Conservation (phyloP, 2,329 filamentous ascomycete genomes). For the Aspergillus persii region DNA sequence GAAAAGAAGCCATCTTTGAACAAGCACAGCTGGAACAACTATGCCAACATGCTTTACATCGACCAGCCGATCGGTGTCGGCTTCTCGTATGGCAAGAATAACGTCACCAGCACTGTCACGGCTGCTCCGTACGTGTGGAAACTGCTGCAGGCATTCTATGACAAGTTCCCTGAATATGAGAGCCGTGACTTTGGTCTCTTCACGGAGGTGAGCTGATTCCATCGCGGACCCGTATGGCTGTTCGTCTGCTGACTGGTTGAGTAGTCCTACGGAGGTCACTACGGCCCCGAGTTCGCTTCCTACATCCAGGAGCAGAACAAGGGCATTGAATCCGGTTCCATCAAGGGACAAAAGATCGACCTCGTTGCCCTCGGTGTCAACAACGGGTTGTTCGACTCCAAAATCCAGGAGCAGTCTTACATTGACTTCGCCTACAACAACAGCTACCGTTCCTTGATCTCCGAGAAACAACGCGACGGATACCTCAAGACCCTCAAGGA, state of each 20-base stretch:
- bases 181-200: slow-evolving; percentile 35
- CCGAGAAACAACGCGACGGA: slow-evolving; percentile 26
- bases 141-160: slow-evolving; percentile 51
- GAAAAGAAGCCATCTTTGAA: slow-evolving; percentile 46
- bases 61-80: slow-evolving; percentile 60
- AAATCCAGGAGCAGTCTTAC: slow-evolving; percentile 44
- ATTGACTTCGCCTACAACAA: slow-evolving; percentile 49
- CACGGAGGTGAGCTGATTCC: slow-evolving; percentile 25
- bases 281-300: slow-evolving; percentile 33
- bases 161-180: slow-evolving; percentile 39
- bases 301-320: slow-evolving; percentile 40
- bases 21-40: slow-evolving; percentile 58
- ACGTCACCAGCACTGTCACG: slow-evolving; percentile 43
- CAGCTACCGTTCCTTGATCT: slow-evolving; percentile 44
- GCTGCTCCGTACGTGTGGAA: slow-evolving; percentile 55
- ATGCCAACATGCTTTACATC: slow-evolving; percentile 65
- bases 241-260: not conserved
- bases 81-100: slow-evolving; percentile 46
- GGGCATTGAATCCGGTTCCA: slow-evolving; percentile 34
- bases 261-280: slow-evolving; percentile 38
- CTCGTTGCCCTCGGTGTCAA: slow-evolving; percentile 57
- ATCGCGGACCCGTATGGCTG: too few species aligned
- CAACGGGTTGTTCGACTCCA: slow-evolving; percentile 56
- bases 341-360: slow-evolving; percentile 46
- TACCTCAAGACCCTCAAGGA: slow-evolving; percentile 35